Evolutionary conservation across 192 early-diverging fungal species (phyloP).

Genomic region (Dissophora ornata): DNA sequence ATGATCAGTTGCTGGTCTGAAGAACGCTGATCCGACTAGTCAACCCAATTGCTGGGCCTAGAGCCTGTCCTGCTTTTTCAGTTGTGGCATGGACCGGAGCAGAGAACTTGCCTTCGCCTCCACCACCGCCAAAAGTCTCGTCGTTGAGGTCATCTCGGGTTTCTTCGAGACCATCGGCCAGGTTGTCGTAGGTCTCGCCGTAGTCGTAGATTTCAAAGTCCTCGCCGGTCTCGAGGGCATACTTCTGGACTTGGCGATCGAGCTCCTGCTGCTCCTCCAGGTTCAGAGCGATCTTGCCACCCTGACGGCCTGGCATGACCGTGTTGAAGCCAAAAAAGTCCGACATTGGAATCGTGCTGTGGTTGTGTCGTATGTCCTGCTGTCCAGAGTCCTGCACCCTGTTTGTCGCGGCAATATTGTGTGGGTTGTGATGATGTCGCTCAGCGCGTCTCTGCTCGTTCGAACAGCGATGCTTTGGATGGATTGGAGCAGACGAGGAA

Average conservation of each 20-base stretch:
- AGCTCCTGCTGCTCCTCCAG: constrained; percentile 55
- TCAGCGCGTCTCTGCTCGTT: too few relatives aligned
- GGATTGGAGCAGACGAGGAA: not conserved
- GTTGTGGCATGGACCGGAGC: too few relatives aligned
- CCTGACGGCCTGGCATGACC: constrained; percentile 55
- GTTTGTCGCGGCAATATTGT: too few relatives aligned
- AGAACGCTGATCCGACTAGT: too few relatives aligned
- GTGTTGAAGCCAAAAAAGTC: constrained; percentile 67
- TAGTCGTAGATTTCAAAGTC: constrained; percentile 73
- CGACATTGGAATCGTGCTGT: constrained; percentile 17
- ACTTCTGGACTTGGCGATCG: constrained; percentile 47
- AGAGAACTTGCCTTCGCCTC: constrained; percentile 61
- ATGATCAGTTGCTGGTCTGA: too few relatives aligned
- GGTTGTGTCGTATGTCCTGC: not conserved
- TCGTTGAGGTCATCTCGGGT: constrained; percentile 76
- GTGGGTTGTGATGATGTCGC: too few relatives aligned
- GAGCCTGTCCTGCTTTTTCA: too few relatives aligned
- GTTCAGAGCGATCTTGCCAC: constrained; percentile 49
- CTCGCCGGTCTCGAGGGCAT: constrained; percentile 56
- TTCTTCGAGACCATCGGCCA: constrained; percentile 72
- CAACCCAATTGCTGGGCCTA: too few relatives aligned
- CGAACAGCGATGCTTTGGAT: not conserved
- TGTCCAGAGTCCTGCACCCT: too few relatives aligned
- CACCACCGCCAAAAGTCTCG: constrained; percentile 75
- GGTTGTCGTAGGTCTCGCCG: constrained; percentile 67